Conservation (phyloP, 2,329 filamentous ascomycete genomes). For the Parastagonospora nodorum region DNA sequence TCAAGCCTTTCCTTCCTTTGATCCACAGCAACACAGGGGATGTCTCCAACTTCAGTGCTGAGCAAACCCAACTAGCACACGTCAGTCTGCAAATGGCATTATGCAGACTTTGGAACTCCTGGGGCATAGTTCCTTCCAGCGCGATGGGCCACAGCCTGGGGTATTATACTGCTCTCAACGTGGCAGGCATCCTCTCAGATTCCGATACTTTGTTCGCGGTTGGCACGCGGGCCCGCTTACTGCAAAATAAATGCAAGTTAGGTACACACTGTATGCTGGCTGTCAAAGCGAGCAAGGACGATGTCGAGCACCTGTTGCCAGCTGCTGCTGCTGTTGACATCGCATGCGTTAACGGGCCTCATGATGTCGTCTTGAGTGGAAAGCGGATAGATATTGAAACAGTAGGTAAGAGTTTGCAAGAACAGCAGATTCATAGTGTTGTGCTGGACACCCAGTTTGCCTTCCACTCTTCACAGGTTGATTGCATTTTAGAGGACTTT, state of each 20-base stretch:
- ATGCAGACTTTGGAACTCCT: slow-evolving; percentile 9
- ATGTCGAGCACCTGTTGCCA: neutral
- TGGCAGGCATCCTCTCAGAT: slow-evolving; percentile 41
- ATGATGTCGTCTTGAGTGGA: slow-evolving; percentile 35
- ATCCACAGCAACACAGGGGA: neutral
- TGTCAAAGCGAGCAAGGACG: slow-evolving; percentile 7
- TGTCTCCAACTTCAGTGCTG: neutral
- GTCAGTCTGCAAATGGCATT: slow-evolving; percentile 48
- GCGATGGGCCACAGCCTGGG: slow-evolving; percentile 41
- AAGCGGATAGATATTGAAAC: slow-evolving; percentile 10
- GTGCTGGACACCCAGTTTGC: slow-evolving; percentile 19
- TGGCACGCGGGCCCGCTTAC: slow-evolving; percentile 40
- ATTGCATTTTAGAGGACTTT: slow-evolving; percentile 51
- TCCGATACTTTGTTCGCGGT: slow-evolving; percentile 44
- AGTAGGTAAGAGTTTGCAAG: neutral
- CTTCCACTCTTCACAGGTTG: slow-evolving; percentile 35
- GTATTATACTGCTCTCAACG: slow-evolving; percentile 47
- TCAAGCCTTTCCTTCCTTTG: slow-evolving; percentile 12
- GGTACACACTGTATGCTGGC: slow-evolving; percentile 42
- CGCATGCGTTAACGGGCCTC: slow-evolving; percentile 35
- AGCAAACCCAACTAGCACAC: slow-evolving; percentile 45
- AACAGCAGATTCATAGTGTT: neutral
- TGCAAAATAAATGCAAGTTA: slow-evolving; percentile 14
- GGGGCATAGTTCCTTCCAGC: slow-evolving; percentile 9
- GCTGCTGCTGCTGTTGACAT: slow-evolving; percentile 11